phyloP scores from a whole-genome alignment of 257 asterid species.

The Solanum chaucha region DNA sequence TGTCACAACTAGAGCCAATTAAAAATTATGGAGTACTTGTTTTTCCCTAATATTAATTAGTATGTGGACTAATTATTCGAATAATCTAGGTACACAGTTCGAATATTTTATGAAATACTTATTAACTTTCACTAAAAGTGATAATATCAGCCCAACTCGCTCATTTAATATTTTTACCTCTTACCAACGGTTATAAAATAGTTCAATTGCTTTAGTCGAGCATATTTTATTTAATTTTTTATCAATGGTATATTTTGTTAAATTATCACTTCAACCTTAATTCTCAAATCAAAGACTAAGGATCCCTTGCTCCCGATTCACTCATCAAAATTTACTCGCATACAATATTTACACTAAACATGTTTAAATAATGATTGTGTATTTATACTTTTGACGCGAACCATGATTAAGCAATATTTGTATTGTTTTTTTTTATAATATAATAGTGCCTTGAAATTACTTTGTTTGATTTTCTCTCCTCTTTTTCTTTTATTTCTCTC shows the following conservation, averaged over 20 bases:
- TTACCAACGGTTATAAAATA: too few species aligned
- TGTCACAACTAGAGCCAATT: not conserved
- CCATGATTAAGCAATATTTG: not conserved
- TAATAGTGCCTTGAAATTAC: not conserved
- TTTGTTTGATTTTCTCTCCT: not conserved
- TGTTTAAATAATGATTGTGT: not conserved
- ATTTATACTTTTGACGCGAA: not conserved
- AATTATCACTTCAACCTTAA: not conserved
- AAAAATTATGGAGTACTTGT: not conserved
- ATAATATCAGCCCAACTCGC: not conserved
- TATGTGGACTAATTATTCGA: not conserved
- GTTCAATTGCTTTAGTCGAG: not conserved
- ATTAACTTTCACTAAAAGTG: not conserved
- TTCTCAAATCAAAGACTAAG: not conserved
- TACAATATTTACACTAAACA: not conserved
- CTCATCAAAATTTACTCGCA: not conserved
- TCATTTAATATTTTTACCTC: not conserved
- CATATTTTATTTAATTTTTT: too few species aligned
- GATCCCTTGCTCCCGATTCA: not conserved
- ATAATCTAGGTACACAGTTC: not conserved
- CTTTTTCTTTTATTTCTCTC: not conserved
- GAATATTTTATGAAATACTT: too few species aligned
- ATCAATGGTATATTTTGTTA: not conserved
- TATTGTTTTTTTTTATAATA: not conserved
- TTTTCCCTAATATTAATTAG: not conserved